Evolutionary conservation across 75 land plant genomes (phyloP), one percentile per base, ranked within the genome.

Genomic region (Isoetes taiwanensis): DNA sequence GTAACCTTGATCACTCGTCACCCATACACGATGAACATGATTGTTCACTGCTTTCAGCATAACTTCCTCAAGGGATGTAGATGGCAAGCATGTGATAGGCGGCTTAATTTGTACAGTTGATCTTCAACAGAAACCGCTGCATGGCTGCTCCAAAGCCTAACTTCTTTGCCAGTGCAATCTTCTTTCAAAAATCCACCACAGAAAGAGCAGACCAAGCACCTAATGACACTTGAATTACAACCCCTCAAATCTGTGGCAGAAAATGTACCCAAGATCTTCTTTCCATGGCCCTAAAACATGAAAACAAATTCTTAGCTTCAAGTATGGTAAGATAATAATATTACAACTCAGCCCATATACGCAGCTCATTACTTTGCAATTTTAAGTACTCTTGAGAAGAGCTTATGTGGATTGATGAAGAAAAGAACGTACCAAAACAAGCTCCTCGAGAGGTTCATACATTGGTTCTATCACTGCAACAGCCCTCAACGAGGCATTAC

Each of bases 11-110:
- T 61, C 33, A 23, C 86, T 78, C 3, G 80, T 64, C 30, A 83
- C 94, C 97, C 97, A 90, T 3, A 86, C 71, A 10, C 86, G 65
- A 58, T 90, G 97, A 0, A 90, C 85, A 41, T 76, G 83, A 3
- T 43, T 32, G 0, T 54, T 41, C 38, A 90, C 64, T 14, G 78
- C 88, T 54, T 64, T 74, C 27, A 63, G 61, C 1, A 83, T 78
- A 14, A 72, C 97, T 62, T 78, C 82, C 0, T 31, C 67, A 0
- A 90, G 54, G 4, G 68, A 34, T 0, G 80, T 61, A 1, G 65
- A 61, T 1, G 39, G 1, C 6, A 54, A 43, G 48, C 97, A 90
- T 0, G 87, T 78, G 10, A 90, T 67, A 54, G 54, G 50, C 17
- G 69, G 28, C 31, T 57, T 39, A n/a, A 34, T 27, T n/a, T n/a